Conservation (phyloP, 768 basidiomycete genomes). For the Calvatia gigantea region DNA sequence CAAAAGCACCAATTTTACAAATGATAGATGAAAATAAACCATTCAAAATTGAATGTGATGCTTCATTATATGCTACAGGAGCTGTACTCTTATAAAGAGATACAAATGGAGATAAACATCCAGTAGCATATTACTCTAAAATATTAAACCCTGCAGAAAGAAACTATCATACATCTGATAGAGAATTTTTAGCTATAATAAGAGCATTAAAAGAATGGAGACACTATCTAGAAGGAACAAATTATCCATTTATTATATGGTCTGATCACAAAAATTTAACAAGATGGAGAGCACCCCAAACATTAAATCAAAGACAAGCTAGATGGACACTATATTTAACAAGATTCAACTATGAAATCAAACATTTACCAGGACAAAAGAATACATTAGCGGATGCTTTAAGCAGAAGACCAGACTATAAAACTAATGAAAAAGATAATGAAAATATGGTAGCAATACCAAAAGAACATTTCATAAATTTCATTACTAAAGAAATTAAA, state of each 20-base stretch:
- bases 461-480: neutral
- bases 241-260: neutral
- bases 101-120: neutral
- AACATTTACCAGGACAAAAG: neutral
- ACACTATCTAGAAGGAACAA: neutral
- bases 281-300: neutral
- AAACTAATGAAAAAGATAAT: neutral
- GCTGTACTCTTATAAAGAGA: neutral
- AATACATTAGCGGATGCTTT: neutral
- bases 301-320: neutral
- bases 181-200: neutral
- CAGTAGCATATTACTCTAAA: neutral
- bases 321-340: neutral
- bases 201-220: neutral
- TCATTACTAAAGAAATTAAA: neutral
- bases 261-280: neutral
- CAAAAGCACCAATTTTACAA: neutral
- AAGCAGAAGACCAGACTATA: neutral
- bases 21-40: neutral
- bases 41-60: neutral
- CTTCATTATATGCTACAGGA: neutral
- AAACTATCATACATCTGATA: neutral
- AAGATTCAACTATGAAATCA: neutral
- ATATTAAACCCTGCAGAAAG: neutral
- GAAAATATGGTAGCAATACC: neutral